Percentiles rank a stretch among this genome's conserved stretches.
Evolutionary conservation across 805 yeast species (phyloP).

Genomic region (Kazachstania martiniae): DNA sequence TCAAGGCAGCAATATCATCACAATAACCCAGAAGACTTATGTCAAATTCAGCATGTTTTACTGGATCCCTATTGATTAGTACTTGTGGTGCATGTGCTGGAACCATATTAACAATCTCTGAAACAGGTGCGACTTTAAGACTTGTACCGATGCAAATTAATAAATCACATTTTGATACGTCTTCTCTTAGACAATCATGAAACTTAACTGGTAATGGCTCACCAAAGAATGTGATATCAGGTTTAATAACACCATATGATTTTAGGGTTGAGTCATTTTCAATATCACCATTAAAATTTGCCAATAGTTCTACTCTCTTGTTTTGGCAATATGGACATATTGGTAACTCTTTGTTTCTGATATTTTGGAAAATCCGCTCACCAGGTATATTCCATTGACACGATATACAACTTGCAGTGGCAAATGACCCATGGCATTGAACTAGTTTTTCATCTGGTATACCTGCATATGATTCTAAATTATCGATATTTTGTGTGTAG

Average conservation of each 20-base stretch:
- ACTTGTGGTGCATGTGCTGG: constrained; percentile 67
- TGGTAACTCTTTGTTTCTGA: constrained; percentile 52
- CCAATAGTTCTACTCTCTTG: constrained; percentile 30
- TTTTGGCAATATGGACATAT: constrained; percentile 56
- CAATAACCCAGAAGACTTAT: constrained; percentile 67
- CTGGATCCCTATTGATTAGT: constrained; percentile 65
- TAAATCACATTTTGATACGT: constrained; percentile 61
- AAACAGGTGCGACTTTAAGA: constrained; percentile 87
- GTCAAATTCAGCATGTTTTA: constrained; percentile 70
- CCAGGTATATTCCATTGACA: constrained; percentile 64
- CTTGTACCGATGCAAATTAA: constrained; percentile 84
- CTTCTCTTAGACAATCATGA: constrained; percentile 48
- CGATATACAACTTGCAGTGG: constrained; percentile 71
- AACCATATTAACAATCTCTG: constrained; percentile 66
- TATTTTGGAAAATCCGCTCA: constrained; percentile 45
- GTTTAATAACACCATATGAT: constrained; percentile 76
- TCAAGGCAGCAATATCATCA: constrained; percentile 66
- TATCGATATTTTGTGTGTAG: constrained; percentile 87
- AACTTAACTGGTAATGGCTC: constrained; percentile 67
- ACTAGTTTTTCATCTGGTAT: constrained; percentile 53
- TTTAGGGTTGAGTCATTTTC: constrained; percentile 20
- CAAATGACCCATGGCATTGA: constrained; percentile 91
- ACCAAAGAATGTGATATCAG: constrained; percentile 88
- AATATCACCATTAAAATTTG: constrained; percentile 7
- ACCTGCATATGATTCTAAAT: constrained; percentile 72